Evolutionary conservation across 495 filamentous ascomycete species (phyloP).

Genomic region (Talaromyces stipitatus): DNA sequence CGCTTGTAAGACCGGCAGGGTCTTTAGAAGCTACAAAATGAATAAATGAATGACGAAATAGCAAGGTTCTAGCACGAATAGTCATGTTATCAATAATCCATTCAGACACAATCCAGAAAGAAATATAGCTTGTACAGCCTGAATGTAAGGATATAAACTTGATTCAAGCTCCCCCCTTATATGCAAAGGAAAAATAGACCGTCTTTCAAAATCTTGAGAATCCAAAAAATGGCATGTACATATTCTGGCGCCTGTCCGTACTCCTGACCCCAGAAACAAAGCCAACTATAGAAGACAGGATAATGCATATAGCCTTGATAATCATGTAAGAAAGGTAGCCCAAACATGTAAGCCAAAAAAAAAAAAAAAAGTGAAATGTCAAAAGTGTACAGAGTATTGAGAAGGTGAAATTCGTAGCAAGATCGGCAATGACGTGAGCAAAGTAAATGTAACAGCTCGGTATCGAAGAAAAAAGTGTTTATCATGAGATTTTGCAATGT

Average conservation of each 20-base stretch:
- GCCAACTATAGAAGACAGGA: neutral
- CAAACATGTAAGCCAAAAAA: neutral
- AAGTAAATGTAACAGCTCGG: neutral
- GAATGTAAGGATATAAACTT: neutral
- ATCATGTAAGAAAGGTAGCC: no score
- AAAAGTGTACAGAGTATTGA: neutral
- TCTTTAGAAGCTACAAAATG: neutral
- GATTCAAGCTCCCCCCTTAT: neutral
- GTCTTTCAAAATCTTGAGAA: neutral
- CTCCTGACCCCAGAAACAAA: neutral
- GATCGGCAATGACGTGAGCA: neutral
- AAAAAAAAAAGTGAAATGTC: neutral
- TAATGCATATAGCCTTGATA: neutral
- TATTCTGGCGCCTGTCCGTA: neutral
- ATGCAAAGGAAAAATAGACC: neutral
- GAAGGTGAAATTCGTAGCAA: neutral
- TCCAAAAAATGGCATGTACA: neutral
- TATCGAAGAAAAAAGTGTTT: neutral
- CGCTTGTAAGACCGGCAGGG: slow-evolving; percentile 11
- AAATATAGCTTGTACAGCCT: neutral
- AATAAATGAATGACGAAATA: neutral
- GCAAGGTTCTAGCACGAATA: neutral
- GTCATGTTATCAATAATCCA: no score
- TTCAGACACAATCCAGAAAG: no score
- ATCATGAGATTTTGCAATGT: neutral